Evolutionary conservation across 179 eudicot species (phyloP), one percentile per base, ranked within the genome.

Genomic region (Amaranthus tricolor): DNA sequence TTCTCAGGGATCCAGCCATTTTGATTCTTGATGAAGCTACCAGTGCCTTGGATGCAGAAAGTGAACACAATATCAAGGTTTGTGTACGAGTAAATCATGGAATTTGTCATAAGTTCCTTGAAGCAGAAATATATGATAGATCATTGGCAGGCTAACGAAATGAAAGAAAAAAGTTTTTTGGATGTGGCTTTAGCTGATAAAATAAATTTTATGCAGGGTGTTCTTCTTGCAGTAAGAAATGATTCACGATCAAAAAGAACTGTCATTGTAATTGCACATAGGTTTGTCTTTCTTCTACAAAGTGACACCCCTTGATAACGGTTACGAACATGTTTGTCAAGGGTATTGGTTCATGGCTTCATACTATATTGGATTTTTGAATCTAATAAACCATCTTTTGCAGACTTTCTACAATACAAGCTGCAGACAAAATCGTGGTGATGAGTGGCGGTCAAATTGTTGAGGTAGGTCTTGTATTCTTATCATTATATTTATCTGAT

Each of bases 11-110:
- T 81, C 98, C 99, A 58, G 82, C 82, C 70, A 93, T 95, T 81
- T 85, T 95, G 88, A 85, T 95, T 69, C 92, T 95, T 71, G 99
- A 95, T 81, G 99, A 95, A 89, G 97, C 99, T 72, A 95, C 99
- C 57, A 95, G 99, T 80, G 99, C 97, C 74, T 84, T 93, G 76
- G 99, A 95, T 83, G 99, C 97, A 65, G 99, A 93, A 80, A 95
- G 98, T 65, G 99, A 95, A 83, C 91, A 95, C 87, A 89, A 95
- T 74, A 83, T 95, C 76, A 95, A 93, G 98, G 99, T 93, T 76
- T 49, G 77, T 55, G 57, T 72, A 40, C 68, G 21, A 57, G 14
- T 70, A 5, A n/a, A 51, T 10, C 61, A 43, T 21, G 72, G 62
- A 59, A 31, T 49, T 0, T 43, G 7, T 43, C 21, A 9, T 6